phyloP scores from a whole-genome alignment of 2,329 filamentous ascomycete genomes.

The Cryphonectria carpinicola region DNA sequence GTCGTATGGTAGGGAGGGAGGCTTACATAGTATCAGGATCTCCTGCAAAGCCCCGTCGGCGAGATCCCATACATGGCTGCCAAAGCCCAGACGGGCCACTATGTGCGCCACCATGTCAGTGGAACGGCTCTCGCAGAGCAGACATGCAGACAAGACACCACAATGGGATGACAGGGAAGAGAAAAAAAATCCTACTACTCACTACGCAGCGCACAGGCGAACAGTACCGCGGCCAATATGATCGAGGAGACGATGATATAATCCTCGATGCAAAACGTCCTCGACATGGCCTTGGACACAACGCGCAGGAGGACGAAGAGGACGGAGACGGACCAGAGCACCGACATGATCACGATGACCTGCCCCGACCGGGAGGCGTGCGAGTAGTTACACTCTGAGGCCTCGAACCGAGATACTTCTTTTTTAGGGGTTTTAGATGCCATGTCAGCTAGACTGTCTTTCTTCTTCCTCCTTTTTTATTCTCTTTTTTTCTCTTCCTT shows the following conservation, averaged over 20 bases:
- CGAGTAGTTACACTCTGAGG: conserved; percentile 14
- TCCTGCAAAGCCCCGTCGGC: conserved; percentile 19
- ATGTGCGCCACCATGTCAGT: neutral
- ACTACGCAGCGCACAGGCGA: conserved; percentile 20
- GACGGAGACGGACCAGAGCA: conserved; percentile 8
- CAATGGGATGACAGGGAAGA: too few species aligned
- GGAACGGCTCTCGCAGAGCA: neutral
- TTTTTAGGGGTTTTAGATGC: neutral
- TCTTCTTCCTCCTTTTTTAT: too few species aligned
- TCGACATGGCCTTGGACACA: conserved; percentile 14
- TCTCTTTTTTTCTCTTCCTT: too few species aligned
- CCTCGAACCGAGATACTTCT: conserved; percentile 19
- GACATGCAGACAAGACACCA: too few species aligned
- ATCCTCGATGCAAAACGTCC: conserved; percentile 24
- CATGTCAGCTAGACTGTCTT: neutral
- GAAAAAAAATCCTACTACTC: neutral
- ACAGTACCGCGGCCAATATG: conserved; percentile 8
- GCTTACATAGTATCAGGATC: conserved; percentile 21
- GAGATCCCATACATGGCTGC: conserved; percentile 27
- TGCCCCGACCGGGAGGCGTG: conserved; percentile 18
- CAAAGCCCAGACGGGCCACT: conserved; percentile 26
- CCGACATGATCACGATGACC: conserved; percentile 19
- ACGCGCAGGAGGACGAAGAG: conserved; percentile 19
- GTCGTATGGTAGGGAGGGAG: neutral
- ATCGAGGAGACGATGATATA: conserved; percentile 20